Conservation (phyloP, 208 protist genomes). For the Leishmania turanica region DNA sequence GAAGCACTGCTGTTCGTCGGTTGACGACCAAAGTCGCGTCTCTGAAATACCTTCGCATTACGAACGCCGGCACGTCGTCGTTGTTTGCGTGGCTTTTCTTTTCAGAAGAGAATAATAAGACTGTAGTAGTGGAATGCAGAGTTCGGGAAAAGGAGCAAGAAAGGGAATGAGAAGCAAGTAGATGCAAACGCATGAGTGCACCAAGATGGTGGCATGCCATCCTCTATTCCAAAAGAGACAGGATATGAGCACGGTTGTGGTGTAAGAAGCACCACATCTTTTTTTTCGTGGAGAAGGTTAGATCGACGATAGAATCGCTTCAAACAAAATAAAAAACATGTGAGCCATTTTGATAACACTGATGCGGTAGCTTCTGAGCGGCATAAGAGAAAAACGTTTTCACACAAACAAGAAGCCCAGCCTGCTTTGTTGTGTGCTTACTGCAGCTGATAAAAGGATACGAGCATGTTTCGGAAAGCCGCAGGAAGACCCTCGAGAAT, state of each 20-base stretch:
- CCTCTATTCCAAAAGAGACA: neutral
- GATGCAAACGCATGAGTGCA: neutral
- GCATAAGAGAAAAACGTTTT: neutral
- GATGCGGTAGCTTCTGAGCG: neutral
- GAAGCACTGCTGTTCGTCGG: slow-evolving; percentile 22
- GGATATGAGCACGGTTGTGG: neutral
- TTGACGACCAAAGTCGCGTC: slow-evolving; percentile 20
- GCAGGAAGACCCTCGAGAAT: slow-evolving; percentile 21
- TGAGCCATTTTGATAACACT: neutral
- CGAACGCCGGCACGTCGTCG: neutral
- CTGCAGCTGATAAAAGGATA: slow-evolving; percentile 24
- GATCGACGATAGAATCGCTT: neutral
- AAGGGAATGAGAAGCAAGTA: neutral
- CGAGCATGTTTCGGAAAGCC: slow-evolving; percentile 25
- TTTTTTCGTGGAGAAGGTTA: neutral
- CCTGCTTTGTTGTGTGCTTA: slow-evolving; percentile 6
- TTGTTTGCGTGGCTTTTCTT: slow-evolving; percentile 1
- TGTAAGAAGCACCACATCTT: neutral
- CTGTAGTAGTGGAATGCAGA: slow-evolving; percentile 2
- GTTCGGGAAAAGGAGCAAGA: slow-evolving; percentile 1
- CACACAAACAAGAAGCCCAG: neutral
- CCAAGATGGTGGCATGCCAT: neutral
- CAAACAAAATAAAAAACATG: neutral
- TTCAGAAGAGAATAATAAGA: neutral
- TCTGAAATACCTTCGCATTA: slow-evolving; percentile 24